A percentile compares a stretch with the other conserved stretches of the same genome.
Evolutionary conservation across 352 stramenopile genomes (phyloP).

Genomic region (Thraustochytrium striatum): DNA sequence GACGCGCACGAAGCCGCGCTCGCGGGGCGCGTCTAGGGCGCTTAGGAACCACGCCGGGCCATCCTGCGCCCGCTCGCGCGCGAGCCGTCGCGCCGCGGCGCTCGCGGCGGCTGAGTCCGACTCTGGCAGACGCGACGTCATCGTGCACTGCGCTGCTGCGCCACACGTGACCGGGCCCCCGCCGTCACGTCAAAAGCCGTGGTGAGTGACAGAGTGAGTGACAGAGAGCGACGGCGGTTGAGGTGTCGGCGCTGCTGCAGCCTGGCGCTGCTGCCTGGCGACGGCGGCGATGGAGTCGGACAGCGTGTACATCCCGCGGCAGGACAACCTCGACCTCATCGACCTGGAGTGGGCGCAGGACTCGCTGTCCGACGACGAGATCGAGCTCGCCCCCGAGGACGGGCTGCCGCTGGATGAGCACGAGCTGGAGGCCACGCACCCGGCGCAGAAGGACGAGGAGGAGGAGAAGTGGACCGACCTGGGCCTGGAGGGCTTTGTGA

Average conservation of each 20-base stretch:
- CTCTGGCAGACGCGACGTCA: too few species aligned
- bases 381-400: conserved; percentile 27
- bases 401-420: conserved; percentile 9
- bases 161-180: too few species aligned
- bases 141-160: too few species aligned
- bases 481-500: conserved; percentile 25
- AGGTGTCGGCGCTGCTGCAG: too few species aligned
- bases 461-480: conserved; percentile 44
- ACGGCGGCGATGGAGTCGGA: conserved; percentile 32
- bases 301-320: conserved; percentile 43
- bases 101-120: not conserved
- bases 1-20: not conserved
- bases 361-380: conserved; percentile 38
- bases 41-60: conserved; percentile 24
- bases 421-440: conserved; percentile 8
- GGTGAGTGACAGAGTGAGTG: too few species aligned
- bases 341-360: conserved; percentile 40
- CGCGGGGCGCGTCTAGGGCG: not conserved
- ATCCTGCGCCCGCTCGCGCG: not conserved
- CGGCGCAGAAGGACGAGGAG: conserved; percentile 26
- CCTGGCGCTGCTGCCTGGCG: too few species aligned
- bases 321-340: conserved; percentile 46
- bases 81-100: not conserved
- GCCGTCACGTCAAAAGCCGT: too few species aligned
- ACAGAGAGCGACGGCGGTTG: too few species aligned